Conservation (phyloP, 1,284 basidiomycete genomes). For the Cronartium quercuum region DNA sequence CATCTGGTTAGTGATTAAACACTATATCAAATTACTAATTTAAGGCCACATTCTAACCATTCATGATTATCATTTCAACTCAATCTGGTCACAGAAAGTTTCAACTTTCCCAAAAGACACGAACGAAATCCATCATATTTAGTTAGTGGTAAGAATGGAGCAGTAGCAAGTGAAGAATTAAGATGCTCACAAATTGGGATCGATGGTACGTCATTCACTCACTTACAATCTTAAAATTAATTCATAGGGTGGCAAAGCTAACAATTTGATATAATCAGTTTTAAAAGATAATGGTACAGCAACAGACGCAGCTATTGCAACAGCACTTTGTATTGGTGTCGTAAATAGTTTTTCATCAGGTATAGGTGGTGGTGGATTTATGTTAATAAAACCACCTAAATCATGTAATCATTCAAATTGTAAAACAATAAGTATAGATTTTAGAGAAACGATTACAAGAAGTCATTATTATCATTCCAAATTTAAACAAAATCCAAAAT, state of each 20-base stretch:
- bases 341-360: constrained; percentile 79
- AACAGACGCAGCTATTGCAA: constrained; percentile 75
- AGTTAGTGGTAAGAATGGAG: constrained; percentile 65
- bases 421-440: constrained; percentile 61
- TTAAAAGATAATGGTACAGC: constrained; percentile 72
- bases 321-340: constrained; percentile 73
- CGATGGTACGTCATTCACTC: constrained; percentile 55
- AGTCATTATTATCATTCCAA: constrained; percentile 63
- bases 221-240: neutral
- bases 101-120: neutral
- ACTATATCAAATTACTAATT: too few species aligned
- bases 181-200: constrained; percentile 78
- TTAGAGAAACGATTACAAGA: constrained; percentile 76
- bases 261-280: constrained; percentile 35
- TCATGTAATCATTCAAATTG: neutral
- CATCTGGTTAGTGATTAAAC: too few species aligned
- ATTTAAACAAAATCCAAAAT: constrained; percentile 58
- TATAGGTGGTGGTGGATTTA: constrained; percentile 86
- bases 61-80: too few species aligned
- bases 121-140: constrained; percentile 66
- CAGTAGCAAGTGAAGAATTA: constrained; percentile 78
- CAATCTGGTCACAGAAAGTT: neutral
- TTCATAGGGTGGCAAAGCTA: neutral
- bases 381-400: constrained; percentile 71
- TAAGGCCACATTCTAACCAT: too few species aligned